Base-by-base conservation (phyloP, 2,329 filamentous ascomycete genomes). In the Cercospora sojina region DNA sequence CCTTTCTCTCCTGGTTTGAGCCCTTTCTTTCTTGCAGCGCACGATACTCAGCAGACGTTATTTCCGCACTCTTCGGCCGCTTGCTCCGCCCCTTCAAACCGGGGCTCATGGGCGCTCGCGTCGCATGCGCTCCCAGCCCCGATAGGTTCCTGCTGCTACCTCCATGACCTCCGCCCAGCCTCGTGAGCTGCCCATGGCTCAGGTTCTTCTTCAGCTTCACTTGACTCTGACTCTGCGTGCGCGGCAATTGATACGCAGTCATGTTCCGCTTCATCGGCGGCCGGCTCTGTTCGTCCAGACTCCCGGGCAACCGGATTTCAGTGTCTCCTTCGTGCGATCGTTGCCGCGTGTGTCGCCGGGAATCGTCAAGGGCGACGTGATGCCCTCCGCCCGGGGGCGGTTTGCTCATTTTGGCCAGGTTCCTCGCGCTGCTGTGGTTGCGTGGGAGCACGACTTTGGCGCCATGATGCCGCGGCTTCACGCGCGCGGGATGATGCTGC, bases 171-270 rank as follows among this genome's bases (percentile, higher is more conserved):
- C 77, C 78, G 20, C 74, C 75, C 61, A 80, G 74, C 18, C 80
- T 76, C 35, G 79, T 75, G 59, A 83, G 76, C 66, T 83, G 80
- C 16, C 81, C 79, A 73, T 82, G 82, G 29, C 80, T 82, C 65
- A 79, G 76, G 67, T 77, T 77, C 71, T 77, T 77, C 74, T 77
- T 77, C 64, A 77, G 68, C 69, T 77, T 77, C 58, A 72, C 72
- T 55, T 73, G 66, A 32, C 71, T 74, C 31, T 68, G 64, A 29
- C 71, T 74, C 35, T 66, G 63, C 49, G 71, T 76, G 25, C 75
- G 69, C 53, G 74, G 74, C 29, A 77, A 65, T 41, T 77, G 73
- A 38, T 67, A 70, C 2, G 73, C 71, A 1, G 76, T 77, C 72
- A 75, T 64, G 32, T 77, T 77, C 35, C 76, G 67, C 56, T 72